Evolutionary conservation across 2,329 filamentous ascomycete genomes (phyloP), one percentile per base, ranked within the genome.

Genomic region (Aureobasidium sp.): DNA sequence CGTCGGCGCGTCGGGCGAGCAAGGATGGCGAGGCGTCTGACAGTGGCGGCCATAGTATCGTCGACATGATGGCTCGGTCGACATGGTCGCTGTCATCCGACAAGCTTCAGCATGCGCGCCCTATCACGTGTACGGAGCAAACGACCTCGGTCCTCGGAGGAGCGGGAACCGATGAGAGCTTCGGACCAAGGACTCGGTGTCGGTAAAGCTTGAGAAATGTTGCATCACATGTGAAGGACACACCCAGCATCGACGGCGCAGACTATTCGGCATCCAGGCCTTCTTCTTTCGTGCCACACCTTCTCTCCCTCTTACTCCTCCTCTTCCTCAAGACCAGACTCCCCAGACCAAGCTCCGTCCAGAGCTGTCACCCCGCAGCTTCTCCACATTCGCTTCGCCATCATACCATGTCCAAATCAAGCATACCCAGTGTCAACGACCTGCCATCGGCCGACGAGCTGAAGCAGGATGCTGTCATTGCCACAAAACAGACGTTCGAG

Each of bases 1-100:
- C 36, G 7, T 51, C 47, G 25, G 47, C 47, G 8, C 29, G 47
- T 27, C 39, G 47, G 12, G 12, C 57, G 15, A 51, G 47, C 14
- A 4, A 15, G 2, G 25, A 17, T 9, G 57, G 12, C 20, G 57
- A 44, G 7, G n/a, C 5, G 15, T 22, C 25, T 25, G 80, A 73
- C 45, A 85, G 78, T 57, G 82, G 79, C 63, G 84, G 84, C 76
- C 84, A 87, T 61, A 84, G 78, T 71, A 82, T 80, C 45, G 84
- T 83, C 22, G 84, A 84, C 84, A 87, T 87, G 44, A 25, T 59
- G 34, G 7, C 17, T 34, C 20, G 1, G 9, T 14, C 41, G 25
- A 9, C 20, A 44, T 22, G 7, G n/a, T 44, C 20, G 41, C 17
- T 14, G 20, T 22, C 5, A 14, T 25, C 3, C 22, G 20, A 22